These are phyloP conservation scores for Xylariaceae sp. DNA, from an alignment of 2,329 filamentous ascomycete genomes.

Conservation along the genomic window DNA sequence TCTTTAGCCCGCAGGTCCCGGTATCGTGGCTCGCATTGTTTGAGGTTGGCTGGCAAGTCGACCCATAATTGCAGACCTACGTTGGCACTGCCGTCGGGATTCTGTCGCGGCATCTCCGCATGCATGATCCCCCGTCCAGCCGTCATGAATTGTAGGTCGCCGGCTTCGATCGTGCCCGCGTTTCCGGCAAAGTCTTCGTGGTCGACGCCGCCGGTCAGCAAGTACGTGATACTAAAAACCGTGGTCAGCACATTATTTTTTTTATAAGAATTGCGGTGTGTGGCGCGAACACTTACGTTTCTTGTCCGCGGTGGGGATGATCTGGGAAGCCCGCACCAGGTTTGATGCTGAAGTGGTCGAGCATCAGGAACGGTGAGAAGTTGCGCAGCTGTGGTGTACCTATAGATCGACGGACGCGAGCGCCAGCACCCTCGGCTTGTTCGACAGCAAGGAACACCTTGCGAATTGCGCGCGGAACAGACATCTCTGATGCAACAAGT, in stretches of 20 bases:
- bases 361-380: slow-evolving; percentile 93
- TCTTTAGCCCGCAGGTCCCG: slow-evolving; percentile 81
- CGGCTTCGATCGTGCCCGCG: slow-evolving; percentile 79
- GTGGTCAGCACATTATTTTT: slow-evolving; percentile 1
- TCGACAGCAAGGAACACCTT: slow-evolving; percentile 85
- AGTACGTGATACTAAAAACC: slow-evolving; percentile 57
- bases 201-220: slow-evolving; percentile 71
- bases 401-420: slow-evolving; percentile 84
- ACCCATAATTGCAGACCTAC: slow-evolving; percentile 96
- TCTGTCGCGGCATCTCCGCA: slow-evolving; percentile 89
- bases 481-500: slow-evolving; percentile 60
- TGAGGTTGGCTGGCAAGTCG: slow-evolving; percentile 81
- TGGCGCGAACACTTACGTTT: slow-evolving; percentile 52
- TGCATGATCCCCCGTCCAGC: slow-evolving; percentile 91
- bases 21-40: slow-evolving; percentile 90
- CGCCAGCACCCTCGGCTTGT: slow-evolving; percentile 87
- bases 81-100: slow-evolving; percentile 76
- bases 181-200: slow-evolving; percentile 47
- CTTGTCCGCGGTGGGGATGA: slow-evolving; percentile 83
- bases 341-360: slow-evolving; percentile 86
- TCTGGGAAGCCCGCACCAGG: slow-evolving; percentile 89
- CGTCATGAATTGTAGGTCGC: slow-evolving; percentile 99
- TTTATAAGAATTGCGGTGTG: neutral
- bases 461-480: slow-evolving; percentile 75
- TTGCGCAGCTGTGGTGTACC: slow-evolving; percentile 84